Conservation (phyloP, 441 rosid genomes). For the Euphorbia neoarborescens region DNA sequence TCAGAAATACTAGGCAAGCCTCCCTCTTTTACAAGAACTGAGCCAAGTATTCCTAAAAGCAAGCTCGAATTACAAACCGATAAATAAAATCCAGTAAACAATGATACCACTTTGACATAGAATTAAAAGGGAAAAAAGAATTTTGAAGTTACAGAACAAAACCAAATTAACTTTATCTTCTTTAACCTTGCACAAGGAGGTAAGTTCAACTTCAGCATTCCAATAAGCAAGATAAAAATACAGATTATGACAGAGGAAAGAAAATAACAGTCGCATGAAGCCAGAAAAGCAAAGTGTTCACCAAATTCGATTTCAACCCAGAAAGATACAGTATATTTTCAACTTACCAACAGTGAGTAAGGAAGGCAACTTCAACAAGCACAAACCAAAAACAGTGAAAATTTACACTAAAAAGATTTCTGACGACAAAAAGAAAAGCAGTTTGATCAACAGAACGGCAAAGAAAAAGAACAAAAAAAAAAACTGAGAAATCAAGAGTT, state of each 20-base stretch:
- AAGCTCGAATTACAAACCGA: background rate
- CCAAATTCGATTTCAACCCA: background rate
- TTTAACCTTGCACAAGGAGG: background rate
- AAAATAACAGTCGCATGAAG: background rate
- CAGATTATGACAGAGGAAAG: background rate
- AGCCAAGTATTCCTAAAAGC: conserved; percentile 63
- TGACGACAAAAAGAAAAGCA: background rate
- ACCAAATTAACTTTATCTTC: background rate
- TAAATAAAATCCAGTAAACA: background rate
- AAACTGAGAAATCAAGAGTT: background rate
- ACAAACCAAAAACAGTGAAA: background rate
- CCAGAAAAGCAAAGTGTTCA: background rate
- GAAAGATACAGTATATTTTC: background rate
- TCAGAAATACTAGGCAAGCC: conserved; percentile 42
- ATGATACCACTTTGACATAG: background rate
- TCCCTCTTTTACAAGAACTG: conserved; percentile 75
- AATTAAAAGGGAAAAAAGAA: background rate
- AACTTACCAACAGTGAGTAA: background rate
- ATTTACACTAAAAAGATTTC: background rate
- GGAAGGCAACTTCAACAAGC: background rate
- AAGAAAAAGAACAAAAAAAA: background rate
- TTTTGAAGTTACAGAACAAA: background rate
- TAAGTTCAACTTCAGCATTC: background rate
- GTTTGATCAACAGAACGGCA: background rate
- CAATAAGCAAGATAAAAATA: background rate